A percentile compares a stretch with the other conserved stretches of the same genome.
Evolutionary conservation across 805 yeast species (phyloP).

Genomic region (Zygotorulaspora chibaensis): DNA sequence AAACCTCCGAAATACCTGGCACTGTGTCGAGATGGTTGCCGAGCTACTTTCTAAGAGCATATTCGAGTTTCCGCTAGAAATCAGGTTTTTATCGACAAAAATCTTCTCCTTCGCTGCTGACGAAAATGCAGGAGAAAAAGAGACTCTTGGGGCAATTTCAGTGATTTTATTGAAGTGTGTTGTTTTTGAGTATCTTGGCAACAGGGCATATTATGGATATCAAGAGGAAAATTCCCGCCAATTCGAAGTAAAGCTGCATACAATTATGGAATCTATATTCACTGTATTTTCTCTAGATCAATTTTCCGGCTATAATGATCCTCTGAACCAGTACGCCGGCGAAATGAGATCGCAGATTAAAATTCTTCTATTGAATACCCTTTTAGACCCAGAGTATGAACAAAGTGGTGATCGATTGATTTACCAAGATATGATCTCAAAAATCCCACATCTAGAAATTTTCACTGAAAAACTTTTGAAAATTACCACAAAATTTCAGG

Average conservation of each 20-base stretch:
- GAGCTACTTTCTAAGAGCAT: slow-evolving; percentile 41
- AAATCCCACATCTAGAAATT: slow-evolving; percentile 22
- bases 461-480: slow-evolving; percentile 35
- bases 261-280: slow-evolving; percentile 19
- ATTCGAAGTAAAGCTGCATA: slow-evolving; percentile 17
- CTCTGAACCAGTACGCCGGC: slow-evolving; percentile 32
- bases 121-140: slow-evolving; percentile 55
- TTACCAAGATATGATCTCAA: slow-evolving; percentile 31
- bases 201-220: slow-evolving; percentile 26
- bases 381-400: slow-evolving; percentile 31
- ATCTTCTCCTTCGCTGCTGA: slow-evolving; percentile 39
- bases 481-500: slow-evolving; percentile 42
- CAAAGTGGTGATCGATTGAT: slow-evolving; percentile 27
- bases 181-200: slow-evolving; percentile 22
- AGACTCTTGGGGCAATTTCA: slow-evolving; percentile 58
- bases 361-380: slow-evolving; percentile 22
- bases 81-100: slow-evolving; percentile 51
- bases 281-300: slow-evolving; percentile 28
- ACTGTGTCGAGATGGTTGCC: slow-evolving; percentile 58
- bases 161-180: slow-evolving; percentile 28
- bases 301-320: slow-evolving; percentile 31
- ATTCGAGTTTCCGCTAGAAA: slow-evolving; percentile 49
- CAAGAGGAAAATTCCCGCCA: background rate
- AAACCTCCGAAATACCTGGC: slow-evolving; percentile 73
- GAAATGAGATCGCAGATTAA: slow-evolving; percentile 30